Conservation (phyloP, 139 green algal species). For the Chlamydomonas incerta region DNA sequence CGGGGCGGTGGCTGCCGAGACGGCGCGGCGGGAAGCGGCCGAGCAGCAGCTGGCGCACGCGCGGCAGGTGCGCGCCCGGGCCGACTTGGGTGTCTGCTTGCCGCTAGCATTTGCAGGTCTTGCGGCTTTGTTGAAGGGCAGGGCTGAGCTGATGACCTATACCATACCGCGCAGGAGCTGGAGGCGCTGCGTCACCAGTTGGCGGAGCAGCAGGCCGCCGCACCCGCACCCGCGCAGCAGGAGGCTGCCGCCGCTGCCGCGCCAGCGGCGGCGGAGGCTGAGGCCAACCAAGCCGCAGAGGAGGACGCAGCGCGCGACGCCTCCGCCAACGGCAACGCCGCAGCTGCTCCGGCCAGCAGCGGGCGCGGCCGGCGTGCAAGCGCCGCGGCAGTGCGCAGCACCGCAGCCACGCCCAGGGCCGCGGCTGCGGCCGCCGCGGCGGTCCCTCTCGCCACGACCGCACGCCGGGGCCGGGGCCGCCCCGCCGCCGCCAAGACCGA, state of each 20-base stretch:
- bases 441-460: too few relatives aligned
- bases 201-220: neutral
- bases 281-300: neutral
- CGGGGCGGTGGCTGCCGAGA: neutral
- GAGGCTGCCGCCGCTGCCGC: neutral
- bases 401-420: neutral
- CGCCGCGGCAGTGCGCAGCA: neutral
- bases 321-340: neutral
- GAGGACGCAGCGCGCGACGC: neutral
- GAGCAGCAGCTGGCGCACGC: neutral
- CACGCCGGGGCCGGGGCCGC: neutral
- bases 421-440: constrained; percentile 8
- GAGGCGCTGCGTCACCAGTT: neutral
- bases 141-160: too few relatives aligned
- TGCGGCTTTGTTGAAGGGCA: neutral
- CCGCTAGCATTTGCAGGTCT: neutral
- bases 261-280: neutral
- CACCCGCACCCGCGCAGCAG: neutral
- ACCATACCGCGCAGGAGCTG: neutral
- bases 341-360: neutral
- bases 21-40: neutral
- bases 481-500: neutral
- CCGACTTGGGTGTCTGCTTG: too few relatives aligned
- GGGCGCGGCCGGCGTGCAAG: neutral
- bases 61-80: neutral